phyloP scores from a whole-genome alignment of 768 basidiomycete species.

The Tremella mesenterica region DNA sequence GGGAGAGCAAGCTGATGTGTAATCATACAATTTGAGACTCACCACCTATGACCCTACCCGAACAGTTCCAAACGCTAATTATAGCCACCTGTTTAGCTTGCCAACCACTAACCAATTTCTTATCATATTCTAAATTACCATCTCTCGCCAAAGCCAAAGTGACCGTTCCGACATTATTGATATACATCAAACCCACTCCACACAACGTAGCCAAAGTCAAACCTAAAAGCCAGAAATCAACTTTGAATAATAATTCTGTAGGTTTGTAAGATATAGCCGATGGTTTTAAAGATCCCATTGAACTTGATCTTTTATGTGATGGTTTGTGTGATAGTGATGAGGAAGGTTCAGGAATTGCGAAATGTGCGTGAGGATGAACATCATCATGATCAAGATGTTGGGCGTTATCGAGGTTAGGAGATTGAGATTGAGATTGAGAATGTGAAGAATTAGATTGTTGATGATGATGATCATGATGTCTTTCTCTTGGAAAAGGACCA shows the following conservation, averaged over 20 bases:
- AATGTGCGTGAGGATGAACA: not conserved
- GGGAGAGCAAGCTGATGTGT: not conserved
- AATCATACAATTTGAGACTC: not conserved
- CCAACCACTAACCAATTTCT: slow-evolving; percentile 59
- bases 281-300: slow-evolving; percentile 6
- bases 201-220: slow-evolving; percentile 54
- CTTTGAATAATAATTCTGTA: slow-evolving; percentile 48
- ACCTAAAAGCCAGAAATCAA: slow-evolving; percentile 62
- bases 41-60: slow-evolving; percentile 70
- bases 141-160: slow-evolving; percentile 55
- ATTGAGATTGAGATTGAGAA: not conserved
- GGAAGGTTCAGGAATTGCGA: not conserved
- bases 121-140: slow-evolving; percentile 56
- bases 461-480: slow-evolving; percentile 2
- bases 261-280: slow-evolving; percentile 14
- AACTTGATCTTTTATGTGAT: slow-evolving; percentile 6
- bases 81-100: slow-evolving; percentile 79
- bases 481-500: slow-evolving; percentile 4
- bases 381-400: too few relatives aligned
- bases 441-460: not conserved
- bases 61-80: slow-evolving; percentile 71
- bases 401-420: too few relatives aligned
- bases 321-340: not conserved
- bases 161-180: slow-evolving; percentile 79
- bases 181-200: slow-evolving; percentile 72